These are phyloP conservation scores for Amesomyces nigricolor DNA, from an alignment of 2,329 filamentous ascomycete species.

Conservation along the genomic window DNA sequence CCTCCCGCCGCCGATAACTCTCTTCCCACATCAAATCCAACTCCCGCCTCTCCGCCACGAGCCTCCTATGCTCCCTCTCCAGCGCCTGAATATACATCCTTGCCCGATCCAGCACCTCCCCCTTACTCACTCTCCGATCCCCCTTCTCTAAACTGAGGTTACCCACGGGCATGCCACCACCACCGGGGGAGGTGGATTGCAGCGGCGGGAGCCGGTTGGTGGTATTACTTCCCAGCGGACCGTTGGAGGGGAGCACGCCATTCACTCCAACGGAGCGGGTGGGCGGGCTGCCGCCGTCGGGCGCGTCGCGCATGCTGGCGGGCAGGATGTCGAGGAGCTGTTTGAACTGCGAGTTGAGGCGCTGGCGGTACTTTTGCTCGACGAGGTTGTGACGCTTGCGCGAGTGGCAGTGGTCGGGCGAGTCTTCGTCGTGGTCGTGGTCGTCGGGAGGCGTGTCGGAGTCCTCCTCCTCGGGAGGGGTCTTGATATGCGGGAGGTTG, in stretches of 20 bases:
- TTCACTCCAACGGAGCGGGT: background rate
- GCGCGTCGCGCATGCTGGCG: background rate
- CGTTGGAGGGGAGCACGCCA: background rate
- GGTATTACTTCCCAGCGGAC: background rate
- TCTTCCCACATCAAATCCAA: slow-evolving; percentile 12
- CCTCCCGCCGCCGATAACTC: background rate
- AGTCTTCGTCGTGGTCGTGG: too few relatives aligned
- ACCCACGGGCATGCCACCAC: background rate
- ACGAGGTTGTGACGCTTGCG: slow-evolving; percentile 18
- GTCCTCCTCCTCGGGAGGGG: background rate
- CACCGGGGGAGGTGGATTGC: background rate
- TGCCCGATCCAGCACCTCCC: slow-evolving; percentile 21
- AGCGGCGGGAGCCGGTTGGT: background rate
- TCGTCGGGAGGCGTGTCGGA: background rate
- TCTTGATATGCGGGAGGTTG: background rate
- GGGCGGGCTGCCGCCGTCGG: background rate
- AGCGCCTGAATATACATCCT: slow-evolving; percentile 17
- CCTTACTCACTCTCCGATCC: slow-evolving; percentile 18
- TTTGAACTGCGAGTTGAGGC: slow-evolving; percentile 20
- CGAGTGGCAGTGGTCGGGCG: background rate
- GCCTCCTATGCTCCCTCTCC: slow-evolving; percentile 13
- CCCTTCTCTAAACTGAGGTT: background rate
- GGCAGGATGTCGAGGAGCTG: slow-evolving; percentile 19
- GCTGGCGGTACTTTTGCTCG: slow-evolving; percentile 21
- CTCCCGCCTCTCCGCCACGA: slow-evolving; percentile 15